These are phyloP conservation scores for Manihot esculenta DNA, from an alignment of 441 rosid species.

Conservation along the genomic window DNA sequence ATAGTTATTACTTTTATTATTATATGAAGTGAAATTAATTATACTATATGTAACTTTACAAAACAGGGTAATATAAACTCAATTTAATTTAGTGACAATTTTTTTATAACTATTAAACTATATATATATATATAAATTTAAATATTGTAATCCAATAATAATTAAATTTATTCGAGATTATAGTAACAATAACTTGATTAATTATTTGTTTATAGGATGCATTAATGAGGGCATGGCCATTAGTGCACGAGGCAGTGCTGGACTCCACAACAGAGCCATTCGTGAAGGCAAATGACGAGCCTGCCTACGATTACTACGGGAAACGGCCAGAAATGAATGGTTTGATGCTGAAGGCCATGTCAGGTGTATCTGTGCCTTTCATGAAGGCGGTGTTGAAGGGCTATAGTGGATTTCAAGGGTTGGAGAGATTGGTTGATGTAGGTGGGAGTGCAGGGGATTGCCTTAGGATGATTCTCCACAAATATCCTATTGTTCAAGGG, in stretches of 20 bases:
- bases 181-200: too few relatives aligned
- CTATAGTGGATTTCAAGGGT: slow-evolving; percentile 66
- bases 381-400: slow-evolving; percentile 66
- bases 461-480: slow-evolving; percentile 61
- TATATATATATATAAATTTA: too few relatives aligned
- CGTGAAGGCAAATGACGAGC: slow-evolving; percentile 71
- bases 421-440: slow-evolving; percentile 62
- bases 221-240: slow-evolving; percentile 71
- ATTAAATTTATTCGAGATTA: too few relatives aligned
- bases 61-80: too few relatives aligned
- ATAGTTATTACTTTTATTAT: too few relatives aligned
- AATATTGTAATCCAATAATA: too few relatives aligned
- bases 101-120: too few relatives aligned
- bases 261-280: slow-evolving; percentile 68
- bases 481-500: slow-evolving; percentile 59
- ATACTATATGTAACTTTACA: too few relatives aligned
- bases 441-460: slow-evolving; percentile 87
- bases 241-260: slow-evolving; percentile 70
- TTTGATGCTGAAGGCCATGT: slow-evolving; percentile 67
- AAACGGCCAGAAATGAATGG: slow-evolving; percentile 69
- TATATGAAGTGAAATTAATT: too few relatives aligned
- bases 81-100: too few relatives aligned
- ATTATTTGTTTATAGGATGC: slow-evolving; percentile 40
- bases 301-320: slow-evolving; percentile 68
- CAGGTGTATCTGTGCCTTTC: slow-evolving; percentile 61